A percentile compares a stretch with the other conserved stretches of the same genome.
Conservation (phyloP, 2,329 filamentous ascomycete species). For the Nigrospora sphaerica region DNA sequence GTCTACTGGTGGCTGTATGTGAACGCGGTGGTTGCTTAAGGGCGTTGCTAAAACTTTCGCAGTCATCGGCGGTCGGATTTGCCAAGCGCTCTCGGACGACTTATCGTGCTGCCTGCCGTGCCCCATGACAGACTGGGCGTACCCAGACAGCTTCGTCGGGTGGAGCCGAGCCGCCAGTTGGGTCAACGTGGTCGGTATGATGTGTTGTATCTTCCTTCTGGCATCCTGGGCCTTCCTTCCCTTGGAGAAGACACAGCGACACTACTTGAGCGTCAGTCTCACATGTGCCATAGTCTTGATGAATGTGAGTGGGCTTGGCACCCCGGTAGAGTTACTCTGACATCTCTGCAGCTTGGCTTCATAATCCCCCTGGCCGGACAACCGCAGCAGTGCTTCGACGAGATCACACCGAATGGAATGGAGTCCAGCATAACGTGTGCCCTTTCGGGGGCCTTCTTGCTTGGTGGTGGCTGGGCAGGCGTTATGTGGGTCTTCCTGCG, state of each 20-base stretch:
- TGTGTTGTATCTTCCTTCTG: slow-evolving; percentile 69
- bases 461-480: slow-evolving; percentile 78
- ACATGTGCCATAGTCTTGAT: slow-evolving; percentile 70
- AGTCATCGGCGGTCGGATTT: slow-evolving; percentile 53
- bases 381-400: slow-evolving; percentile 77
- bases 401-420: slow-evolving; percentile 93
- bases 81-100: slow-evolving; percentile 19
- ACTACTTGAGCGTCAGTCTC: slow-evolving; percentile 88
- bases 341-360: slow-evolving; percentile 64
- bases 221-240: slow-evolving; percentile 75
- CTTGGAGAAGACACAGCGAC: slow-evolving; percentile 80
- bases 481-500: slow-evolving; percentile 89
- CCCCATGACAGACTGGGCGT: slow-evolving; percentile 73
- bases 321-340: neutral
- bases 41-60: slow-evolving; percentile 20
- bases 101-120: slow-evolving; percentile 82
- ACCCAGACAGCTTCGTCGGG: slow-evolving; percentile 50
- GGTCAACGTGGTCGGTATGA: slow-evolving; percentile 68
- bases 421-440: slow-evolving; percentile 73
- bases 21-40: slow-evolving; percentile 1
- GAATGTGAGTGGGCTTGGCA: slow-evolving; percentile 51
- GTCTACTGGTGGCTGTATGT: slow-evolving; percentile 6
- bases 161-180: slow-evolving; percentile 67
- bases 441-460: slow-evolving; percentile 76
- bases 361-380: slow-evolving; percentile 76